Evolutionary conservation across 2,329 filamentous ascomycete species (phyloP).

Genomic region (Botrytis paeoniae): DNA sequence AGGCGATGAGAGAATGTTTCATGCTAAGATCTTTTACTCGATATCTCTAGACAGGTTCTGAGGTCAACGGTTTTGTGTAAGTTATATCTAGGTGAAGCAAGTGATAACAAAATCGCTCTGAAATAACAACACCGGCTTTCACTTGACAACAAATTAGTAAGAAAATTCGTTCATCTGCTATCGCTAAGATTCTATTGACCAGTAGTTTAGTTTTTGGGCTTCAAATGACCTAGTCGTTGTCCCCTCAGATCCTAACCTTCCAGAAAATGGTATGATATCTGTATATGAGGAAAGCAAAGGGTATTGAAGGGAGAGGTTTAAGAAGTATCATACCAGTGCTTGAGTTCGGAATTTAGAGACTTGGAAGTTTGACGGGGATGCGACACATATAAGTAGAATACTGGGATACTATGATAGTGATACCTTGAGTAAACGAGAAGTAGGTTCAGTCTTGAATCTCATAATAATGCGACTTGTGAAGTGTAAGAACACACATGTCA

Average conservation of each 20-base stretch:
- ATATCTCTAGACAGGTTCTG: not conserved
- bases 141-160: not conserved
- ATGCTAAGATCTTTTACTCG: not conserved
- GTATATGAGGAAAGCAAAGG: not conserved
- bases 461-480: no score
- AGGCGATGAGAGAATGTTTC: not conserved
- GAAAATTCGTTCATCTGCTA: not conserved
- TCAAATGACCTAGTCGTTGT: fast-evolving
- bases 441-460: no score
- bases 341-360: not conserved
- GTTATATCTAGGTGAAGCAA: fast-evolving
- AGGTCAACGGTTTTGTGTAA: fast-evolving
- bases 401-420: not conserved
- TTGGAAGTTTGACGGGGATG: not conserved
- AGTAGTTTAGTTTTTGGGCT: not conserved
- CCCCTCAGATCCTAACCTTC: no score
- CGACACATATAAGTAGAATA: not conserved
- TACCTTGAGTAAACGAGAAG: not conserved
- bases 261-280: not conserved
- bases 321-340: fast-evolving
- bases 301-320: not conserved
- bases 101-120: not conserved
- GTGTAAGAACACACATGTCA: no score
- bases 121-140: not conserved
- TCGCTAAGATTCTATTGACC: not conserved